phyloP scores from a whole-genome alignment of 2,329 filamentous ascomycete species.

The Microdochium trichocladiopsis region DNA sequence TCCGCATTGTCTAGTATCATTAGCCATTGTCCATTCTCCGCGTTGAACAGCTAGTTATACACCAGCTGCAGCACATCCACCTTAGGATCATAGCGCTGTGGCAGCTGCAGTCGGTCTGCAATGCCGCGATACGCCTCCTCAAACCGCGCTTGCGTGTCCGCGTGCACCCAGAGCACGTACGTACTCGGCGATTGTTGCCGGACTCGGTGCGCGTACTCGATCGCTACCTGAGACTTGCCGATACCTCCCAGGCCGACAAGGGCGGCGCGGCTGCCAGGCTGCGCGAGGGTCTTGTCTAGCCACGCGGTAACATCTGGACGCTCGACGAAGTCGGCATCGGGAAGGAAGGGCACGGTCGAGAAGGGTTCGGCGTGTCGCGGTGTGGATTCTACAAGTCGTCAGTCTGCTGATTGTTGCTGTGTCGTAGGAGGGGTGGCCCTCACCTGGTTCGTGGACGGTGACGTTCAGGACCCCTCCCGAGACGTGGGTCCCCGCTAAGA shows the following conservation, averaged over 20 bases:
- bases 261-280: slow-evolving; percentile 9
- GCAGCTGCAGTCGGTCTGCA: too few relatives aligned
- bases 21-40: not conserved
- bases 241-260: too few relatives aligned
- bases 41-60: too few relatives aligned
- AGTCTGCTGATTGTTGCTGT: too few relatives aligned
- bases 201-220: too few relatives aligned
- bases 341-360: slow-evolving; percentile 11
- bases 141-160: not conserved
- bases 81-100: too few relatives aligned
- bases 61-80: too few relatives aligned
- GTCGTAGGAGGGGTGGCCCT: not conserved
- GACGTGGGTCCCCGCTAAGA: not conserved
- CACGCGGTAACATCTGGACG: slow-evolving; percentile 6
- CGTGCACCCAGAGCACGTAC: slow-evolving; percentile 1
- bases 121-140: not conserved
- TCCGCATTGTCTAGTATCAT: slow-evolving; percentile 1
- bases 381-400: too few relatives aligned
- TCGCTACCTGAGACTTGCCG: too few relatives aligned
- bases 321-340: slow-evolving; percentile 15
- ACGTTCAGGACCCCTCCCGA: not conserved
- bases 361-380: slow-evolving; percentile 1
- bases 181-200: not conserved
- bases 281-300: slow-evolving; percentile 6
- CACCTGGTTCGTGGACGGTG: not conserved